phyloP scores from a whole-genome alignment of 192 early-diverging fungal species.

The Linnemannia elongata region DNA sequence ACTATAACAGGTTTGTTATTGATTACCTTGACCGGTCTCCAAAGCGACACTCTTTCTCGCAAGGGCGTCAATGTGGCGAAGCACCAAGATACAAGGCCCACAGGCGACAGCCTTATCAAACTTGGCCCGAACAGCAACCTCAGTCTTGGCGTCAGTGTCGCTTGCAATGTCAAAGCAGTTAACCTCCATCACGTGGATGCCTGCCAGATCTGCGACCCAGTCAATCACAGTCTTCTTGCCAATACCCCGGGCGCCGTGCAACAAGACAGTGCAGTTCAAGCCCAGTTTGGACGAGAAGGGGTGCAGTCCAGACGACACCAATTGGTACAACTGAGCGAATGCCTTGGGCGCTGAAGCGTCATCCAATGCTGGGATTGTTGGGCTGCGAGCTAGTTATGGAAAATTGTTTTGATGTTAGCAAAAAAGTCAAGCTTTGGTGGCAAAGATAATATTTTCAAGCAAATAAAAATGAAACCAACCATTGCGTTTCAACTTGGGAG shows the following conservation, averaged over 20 bases:
- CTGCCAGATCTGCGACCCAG: constrained; percentile 76
- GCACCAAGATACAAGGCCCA: constrained; percentile 87
- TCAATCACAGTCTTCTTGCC: constrained; percentile 84
- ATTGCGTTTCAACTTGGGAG: constrained; percentile 53
- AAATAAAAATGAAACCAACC: not conserved
- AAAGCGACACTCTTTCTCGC: constrained; percentile 69
- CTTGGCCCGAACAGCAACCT: constrained; percentile 77
- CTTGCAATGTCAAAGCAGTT: constrained; percentile 84
- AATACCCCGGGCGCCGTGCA: constrained; percentile 86
- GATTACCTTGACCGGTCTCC: constrained; percentile 69
- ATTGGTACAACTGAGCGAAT: constrained; percentile 65
- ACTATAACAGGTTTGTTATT: not conserved
- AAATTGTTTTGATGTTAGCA: not conserved
- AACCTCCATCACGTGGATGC: constrained; percentile 83
- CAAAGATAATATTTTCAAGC: not conserved
- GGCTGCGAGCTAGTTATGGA: constrained; percentile 37
- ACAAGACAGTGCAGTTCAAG: constrained; percentile 77
- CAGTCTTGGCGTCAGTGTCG: constrained; percentile 87
- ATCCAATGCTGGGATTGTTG: constrained; percentile 49
- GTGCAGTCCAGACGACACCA: constrained; percentile 80
- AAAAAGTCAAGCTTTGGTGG: too few relatives aligned
- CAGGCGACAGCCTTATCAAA: constrained; percentile 83
- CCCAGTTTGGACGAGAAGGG: constrained; percentile 77
- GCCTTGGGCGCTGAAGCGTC: constrained; percentile 54
- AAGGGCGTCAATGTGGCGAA: constrained; percentile 85